Percentiles rank a stretch among this genome's conserved stretches.
These are phyloP conservation scores for Dendrobium huoshanense DNA, from an alignment of 106 monocot genomes.

Conservation along the genomic window DNA sequence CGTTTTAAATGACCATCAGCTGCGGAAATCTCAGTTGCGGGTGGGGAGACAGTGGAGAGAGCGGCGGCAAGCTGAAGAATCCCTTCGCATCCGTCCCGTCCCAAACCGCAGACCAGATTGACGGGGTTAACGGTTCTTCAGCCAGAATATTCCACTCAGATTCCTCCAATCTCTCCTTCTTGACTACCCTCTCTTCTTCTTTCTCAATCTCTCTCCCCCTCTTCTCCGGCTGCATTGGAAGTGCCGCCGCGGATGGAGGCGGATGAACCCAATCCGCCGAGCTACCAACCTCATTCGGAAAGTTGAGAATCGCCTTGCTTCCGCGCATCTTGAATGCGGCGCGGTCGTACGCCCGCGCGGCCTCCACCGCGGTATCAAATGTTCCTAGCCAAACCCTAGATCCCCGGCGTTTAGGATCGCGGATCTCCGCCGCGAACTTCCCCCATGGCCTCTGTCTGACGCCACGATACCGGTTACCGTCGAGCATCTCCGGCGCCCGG, in stretches of 20 bases:
- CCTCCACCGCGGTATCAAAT: constrained; percentile 57
- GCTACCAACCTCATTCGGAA: constrained; percentile 59
- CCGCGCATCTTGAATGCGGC: constrained; percentile 72
- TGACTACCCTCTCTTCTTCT: not conserved
- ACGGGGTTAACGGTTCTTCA: constrained; percentile 28
- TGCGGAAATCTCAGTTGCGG: constrained; percentile 22
- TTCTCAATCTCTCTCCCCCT: constrained; percentile 5
- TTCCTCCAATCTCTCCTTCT: not conserved
- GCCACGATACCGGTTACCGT: constrained; percentile 50
- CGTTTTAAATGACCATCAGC: constrained; percentile 3
- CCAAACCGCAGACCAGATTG: constrained; percentile 23
- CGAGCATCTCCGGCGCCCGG: not conserved
- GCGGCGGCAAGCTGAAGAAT: constrained; percentile 26
- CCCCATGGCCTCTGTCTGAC: constrained; percentile 84
- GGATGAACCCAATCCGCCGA: not conserved
- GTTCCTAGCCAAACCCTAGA: constrained; percentile 81
- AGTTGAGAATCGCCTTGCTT: constrained; percentile 69
- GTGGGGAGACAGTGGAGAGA: constrained; percentile 42
- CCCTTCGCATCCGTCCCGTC: constrained; percentile 17
- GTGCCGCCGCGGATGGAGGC: not conserved
- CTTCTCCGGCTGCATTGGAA: constrained; percentile 5
- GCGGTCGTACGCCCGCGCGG: constrained; percentile 71
- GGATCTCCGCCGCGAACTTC: constrained; percentile 70
- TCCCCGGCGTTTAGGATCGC: constrained; percentile 56
- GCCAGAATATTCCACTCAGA: not conserved